Percentiles rank a stretch among this genome's conserved stretches.
These are phyloP conservation scores for Calocera cornea DNA, from an alignment of 768 basidiomycete species.

Conservation along the genomic window DNA sequence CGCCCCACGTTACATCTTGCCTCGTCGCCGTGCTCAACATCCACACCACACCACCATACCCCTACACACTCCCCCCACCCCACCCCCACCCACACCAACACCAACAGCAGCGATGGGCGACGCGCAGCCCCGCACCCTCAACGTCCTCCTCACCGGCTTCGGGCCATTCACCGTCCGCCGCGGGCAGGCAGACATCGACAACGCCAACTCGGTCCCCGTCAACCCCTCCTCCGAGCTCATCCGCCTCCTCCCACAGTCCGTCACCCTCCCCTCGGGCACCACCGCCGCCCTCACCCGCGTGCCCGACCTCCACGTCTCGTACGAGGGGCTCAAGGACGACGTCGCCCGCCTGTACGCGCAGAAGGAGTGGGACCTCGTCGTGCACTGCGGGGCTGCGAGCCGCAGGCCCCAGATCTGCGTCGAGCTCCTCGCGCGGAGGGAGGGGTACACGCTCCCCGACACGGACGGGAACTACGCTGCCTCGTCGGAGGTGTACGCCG, in stretches of 20 bases:
- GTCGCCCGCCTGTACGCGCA: slow-evolving; percentile 4
- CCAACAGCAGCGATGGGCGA: background rate
- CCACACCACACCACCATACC: background rate
- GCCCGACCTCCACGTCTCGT: slow-evolving; percentile 7
- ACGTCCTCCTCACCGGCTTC: slow-evolving; percentile 8
- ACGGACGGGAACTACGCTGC: slow-evolving; percentile 5
- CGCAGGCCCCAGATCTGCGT: background rate
- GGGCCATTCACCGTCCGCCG: slow-evolving; percentile 6
- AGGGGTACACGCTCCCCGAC: slow-evolving; percentile 1
- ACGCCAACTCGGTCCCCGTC: background rate
- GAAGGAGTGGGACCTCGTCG: background rate
- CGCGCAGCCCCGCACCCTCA: background rate
- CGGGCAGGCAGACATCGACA: background rate
- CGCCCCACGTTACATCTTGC: too few relatives aligned
- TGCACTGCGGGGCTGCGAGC: slow-evolving; percentile 6
- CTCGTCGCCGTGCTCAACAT: background rate
- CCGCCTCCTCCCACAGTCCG: background rate
- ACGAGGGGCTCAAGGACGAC: background rate
- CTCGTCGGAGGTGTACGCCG: background rate
- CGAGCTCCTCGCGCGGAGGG: background rate
- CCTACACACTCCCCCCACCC: background rate
- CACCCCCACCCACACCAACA: background rate
- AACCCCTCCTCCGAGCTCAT: slow-evolving; percentile 10
- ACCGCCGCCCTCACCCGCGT: background rate
- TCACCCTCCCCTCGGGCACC: background rate